A percentile compares a stretch with the other conserved stretches of the same genome.
Conservation (phyloP, 352 stramenopile genomes). For the Pythium insidiosum region DNA sequence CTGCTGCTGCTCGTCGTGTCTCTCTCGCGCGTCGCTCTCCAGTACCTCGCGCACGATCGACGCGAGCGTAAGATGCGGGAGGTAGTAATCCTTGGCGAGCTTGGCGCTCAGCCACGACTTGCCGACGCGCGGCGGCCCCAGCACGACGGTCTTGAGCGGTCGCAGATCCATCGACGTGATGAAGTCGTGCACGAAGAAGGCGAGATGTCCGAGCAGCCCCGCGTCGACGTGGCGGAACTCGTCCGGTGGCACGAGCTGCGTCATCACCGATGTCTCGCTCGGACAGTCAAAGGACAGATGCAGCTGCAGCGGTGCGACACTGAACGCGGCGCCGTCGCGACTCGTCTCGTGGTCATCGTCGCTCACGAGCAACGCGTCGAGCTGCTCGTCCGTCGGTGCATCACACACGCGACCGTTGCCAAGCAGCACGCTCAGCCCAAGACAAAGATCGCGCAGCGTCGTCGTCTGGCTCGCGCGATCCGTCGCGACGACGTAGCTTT, state of each 20-base stretch:
- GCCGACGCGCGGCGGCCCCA: conserved; percentile 54
- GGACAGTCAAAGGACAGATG: conserved; percentile 57
- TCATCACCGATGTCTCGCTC: conserved; percentile 31
- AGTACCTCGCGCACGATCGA: conserved; percentile 43
- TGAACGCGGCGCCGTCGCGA: conserved; percentile 17
- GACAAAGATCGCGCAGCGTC: conserved; percentile 55
- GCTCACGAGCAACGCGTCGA: conserved; percentile 45
- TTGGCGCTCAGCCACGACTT: conserved; percentile 47
- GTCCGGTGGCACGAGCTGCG: conserved; percentile 41
- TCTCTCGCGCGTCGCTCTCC: no score
- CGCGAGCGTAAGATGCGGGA: conserved; percentile 49
- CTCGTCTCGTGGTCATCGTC: conserved; percentile 31
- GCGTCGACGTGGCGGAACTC: conserved; percentile 62
- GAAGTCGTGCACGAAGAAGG: conserved; percentile 68
- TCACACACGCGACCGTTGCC: conserved; percentile 39
- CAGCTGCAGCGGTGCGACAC: conserved; percentile 59
- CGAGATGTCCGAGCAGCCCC: conserved; percentile 53
- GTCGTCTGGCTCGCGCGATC: conserved; percentile 43
- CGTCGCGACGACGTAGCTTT: conserved; percentile 61
- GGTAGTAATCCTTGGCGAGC: conserved; percentile 63
- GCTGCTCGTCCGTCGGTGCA: conserved; percentile 27
- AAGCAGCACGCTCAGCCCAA: conserved; percentile 48
- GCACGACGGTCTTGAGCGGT: conserved; percentile 57
- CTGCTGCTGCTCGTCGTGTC: no score
- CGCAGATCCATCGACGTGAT: conserved; percentile 65